Conservation (phyloP, 352 stramenopile genomes). For the Globisporangium paddicum region DNA sequence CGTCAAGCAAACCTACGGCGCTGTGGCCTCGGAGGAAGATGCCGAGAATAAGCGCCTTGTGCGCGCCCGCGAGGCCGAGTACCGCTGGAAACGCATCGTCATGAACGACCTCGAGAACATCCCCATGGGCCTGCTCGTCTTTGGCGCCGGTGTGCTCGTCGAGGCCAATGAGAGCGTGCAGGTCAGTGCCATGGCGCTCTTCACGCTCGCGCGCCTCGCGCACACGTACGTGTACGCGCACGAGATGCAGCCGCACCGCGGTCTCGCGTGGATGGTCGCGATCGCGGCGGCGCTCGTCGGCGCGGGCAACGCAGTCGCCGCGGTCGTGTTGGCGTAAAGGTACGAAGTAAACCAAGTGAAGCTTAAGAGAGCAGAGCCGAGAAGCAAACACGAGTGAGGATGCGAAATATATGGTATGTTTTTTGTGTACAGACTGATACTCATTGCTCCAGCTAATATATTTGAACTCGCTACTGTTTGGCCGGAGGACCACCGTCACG, state of each 20-base stretch:
- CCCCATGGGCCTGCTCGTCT: conserved; percentile 37
- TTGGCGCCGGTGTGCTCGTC: conserved; percentile 24
- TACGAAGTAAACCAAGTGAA: no score
- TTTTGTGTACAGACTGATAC: no score
- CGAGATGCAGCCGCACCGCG: conserved; percentile 34
- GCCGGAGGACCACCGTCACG: no score
- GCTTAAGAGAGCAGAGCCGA: no score
- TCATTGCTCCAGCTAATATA: no score
- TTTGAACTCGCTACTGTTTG: no score
- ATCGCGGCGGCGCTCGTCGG: conserved; percentile 14
- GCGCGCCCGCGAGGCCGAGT: conserved; percentile 20
- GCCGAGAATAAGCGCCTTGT: conserved; percentile 12
- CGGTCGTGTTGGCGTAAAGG: not conserved
- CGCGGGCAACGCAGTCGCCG: not conserved
- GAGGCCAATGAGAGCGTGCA: conserved; percentile 18
- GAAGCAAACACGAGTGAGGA: no score
- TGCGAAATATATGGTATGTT: no score
- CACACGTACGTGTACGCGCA: conserved; percentile 44
- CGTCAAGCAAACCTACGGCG: conserved; percentile 23
- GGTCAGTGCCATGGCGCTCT: conserved; percentile 20
- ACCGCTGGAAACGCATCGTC: conserved; percentile 45
- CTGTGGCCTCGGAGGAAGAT: conserved; percentile 1
- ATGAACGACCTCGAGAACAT: conserved; percentile 51
- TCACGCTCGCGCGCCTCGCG: conserved; percentile 25
- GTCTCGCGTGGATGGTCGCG: conserved; percentile 19